phyloP scores from a whole-genome alignment of 805 yeast species.

The Cyberlindnera mississippiensis region DNA sequence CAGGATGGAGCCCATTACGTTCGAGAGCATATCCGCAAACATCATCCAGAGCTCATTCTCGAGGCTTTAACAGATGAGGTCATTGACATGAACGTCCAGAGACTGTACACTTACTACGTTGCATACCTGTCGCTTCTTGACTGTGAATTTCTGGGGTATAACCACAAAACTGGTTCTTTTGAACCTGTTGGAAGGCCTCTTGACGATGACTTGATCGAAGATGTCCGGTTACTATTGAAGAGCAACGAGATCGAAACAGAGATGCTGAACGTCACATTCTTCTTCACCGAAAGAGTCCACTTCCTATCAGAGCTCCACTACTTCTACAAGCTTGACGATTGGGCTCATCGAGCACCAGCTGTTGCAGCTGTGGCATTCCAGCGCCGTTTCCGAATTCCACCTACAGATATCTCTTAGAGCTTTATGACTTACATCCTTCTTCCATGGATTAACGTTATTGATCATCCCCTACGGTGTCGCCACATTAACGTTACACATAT shows the following conservation, averaged over 20 bases:
- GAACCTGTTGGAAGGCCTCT: not conserved
- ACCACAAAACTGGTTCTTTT: not conserved
- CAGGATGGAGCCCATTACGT: slow-evolving; percentile 2
- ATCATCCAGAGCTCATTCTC: not conserved
- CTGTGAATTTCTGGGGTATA: slow-evolving; percentile 1
- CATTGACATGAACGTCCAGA: slow-evolving; percentile 1
- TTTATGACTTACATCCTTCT: too few relatives aligned
- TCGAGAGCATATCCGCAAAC: slow-evolving; percentile 1
- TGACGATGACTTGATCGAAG: not conserved
- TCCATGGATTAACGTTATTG: too few relatives aligned
- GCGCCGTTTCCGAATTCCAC: slow-evolving; percentile 9
- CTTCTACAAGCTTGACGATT: slow-evolving; percentile 6
- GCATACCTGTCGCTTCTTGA: slow-evolving; percentile 7
- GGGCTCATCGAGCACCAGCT: slow-evolving; percentile 2
- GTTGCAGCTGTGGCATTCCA: slow-evolving; percentile 1
- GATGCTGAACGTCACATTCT: not conserved
- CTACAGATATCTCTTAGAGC: not conserved
- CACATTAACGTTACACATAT: too few relatives aligned
- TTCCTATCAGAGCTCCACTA: slow-evolving; percentile 12
- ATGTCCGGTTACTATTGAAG: not conserved
- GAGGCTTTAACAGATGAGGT: not conserved
- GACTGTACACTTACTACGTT: slow-evolving; percentile 3
- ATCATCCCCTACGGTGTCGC: too few relatives aligned
- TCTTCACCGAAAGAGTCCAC: slow-evolving; percentile 3
- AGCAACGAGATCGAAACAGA: not conserved